Evolutionary conservation across 805 yeast species (phyloP).

Genomic region (Starmerella roubikii): DNA sequence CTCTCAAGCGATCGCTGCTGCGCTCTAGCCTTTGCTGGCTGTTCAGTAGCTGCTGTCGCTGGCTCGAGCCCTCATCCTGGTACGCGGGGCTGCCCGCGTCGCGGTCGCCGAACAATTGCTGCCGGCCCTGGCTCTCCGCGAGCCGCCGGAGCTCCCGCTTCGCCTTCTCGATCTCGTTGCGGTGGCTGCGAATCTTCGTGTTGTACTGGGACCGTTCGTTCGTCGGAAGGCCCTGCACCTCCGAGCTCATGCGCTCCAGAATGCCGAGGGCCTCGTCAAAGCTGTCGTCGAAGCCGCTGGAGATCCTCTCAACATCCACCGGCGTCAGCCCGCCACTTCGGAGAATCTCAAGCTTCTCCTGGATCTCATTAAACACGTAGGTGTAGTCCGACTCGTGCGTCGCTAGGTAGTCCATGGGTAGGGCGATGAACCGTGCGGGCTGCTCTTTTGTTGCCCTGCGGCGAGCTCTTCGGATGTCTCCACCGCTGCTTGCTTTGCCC

Average conservation of each 20-base stretch:
- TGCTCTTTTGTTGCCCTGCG: too few species aligned
- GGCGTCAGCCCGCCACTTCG: conserved; percentile 28
- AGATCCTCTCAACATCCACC: conserved; percentile 22
- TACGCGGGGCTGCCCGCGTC: conserved; percentile 34
- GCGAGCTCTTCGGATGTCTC: too few species aligned
- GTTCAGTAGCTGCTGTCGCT: conserved; percentile 65
- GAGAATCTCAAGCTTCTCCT: conserved; percentile 46
- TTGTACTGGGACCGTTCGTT: conserved; percentile 55
- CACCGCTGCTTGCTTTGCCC: too few species aligned
- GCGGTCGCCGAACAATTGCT: conserved; percentile 53
- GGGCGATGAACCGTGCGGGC: not conserved
- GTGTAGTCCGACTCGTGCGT: conserved; percentile 61
- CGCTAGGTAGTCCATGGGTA: conserved; percentile 35
- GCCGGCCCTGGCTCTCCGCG: conserved; percentile 59
- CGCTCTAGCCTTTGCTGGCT: conserved; percentile 72
- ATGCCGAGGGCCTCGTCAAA: conserved; percentile 73
- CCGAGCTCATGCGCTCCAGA: conserved; percentile 76
- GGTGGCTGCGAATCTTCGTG: conserved; percentile 61
- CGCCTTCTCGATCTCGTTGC: conserved; percentile 41
- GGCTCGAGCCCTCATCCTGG: conserved; percentile 46
- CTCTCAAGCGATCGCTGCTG: conserved; percentile 68
- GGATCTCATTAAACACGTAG: conserved; percentile 55
- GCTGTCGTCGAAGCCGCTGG: conserved; percentile 9
- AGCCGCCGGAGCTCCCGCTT: conserved; percentile 38
- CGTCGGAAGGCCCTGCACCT: conserved; percentile 74